Percentiles rank a stretch among this genome's conserved stretches.
Evolutionary conservation across 2,329 filamentous ascomycete species (phyloP).

Genomic region (Claviceps spartinae): DNA sequence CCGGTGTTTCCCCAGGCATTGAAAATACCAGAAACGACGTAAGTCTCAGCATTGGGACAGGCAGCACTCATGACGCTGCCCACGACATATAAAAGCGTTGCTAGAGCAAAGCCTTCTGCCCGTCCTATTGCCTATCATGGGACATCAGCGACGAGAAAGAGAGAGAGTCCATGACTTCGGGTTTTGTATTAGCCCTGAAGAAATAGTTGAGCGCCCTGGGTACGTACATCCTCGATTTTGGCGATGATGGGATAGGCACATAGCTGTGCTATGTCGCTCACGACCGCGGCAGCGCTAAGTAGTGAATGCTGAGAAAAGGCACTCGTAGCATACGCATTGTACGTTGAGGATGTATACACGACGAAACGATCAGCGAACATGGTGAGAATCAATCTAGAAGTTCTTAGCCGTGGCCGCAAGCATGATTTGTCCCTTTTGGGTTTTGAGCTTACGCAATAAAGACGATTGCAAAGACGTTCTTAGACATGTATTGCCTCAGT

Average conservation of each 20-base stretch:
- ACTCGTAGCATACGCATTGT: slow-evolving; percentile 21
- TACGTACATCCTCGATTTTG: slow-evolving; percentile 38
- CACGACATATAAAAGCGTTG: slow-evolving; percentile 18
- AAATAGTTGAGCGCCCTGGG: not conserved
- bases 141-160: not conserved
- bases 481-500: slow-evolving; percentile 13
- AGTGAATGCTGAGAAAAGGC: slow-evolving; percentile 34
- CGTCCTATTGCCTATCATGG: slow-evolving; percentile 34
- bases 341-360: slow-evolving; percentile 18
- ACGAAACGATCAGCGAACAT: slow-evolving; percentile 19
- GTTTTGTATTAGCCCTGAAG: not conserved
- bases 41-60: slow-evolving; percentile 38
- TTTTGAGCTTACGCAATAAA: slow-evolving; percentile 10
- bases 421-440: not conserved
- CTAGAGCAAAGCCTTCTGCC: slow-evolving; percentile 35
- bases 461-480: slow-evolving; percentile 12
- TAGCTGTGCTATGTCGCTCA: slow-evolving; percentile 33
- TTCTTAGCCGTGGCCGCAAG: not conserved
- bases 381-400: slow-evolving; percentile 15
- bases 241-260: slow-evolving; percentile 46
- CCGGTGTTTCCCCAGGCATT: slow-evolving; percentile 40
- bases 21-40: slow-evolving; percentile 42
- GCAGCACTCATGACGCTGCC: slow-evolving; percentile 45
- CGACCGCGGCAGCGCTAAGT: slow-evolving; percentile 26
- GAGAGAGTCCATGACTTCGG: not conserved